Conservation (phyloP, 2,329 filamentous ascomycete genomes). For the Orbilia brochopaga region DNA sequence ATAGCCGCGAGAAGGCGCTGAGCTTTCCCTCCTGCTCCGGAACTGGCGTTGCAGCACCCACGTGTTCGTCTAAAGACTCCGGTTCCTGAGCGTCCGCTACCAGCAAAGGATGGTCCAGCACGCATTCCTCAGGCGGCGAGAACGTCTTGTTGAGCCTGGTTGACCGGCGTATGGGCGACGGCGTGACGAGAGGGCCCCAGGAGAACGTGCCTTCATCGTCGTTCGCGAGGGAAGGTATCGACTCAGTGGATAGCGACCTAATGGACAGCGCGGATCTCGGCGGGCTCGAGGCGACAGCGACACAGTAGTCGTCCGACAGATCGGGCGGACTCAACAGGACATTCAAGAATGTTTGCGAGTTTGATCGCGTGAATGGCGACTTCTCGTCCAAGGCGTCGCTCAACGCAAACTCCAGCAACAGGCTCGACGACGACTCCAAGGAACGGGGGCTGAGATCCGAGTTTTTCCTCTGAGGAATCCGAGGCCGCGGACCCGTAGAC, state of each 20-base stretch:
- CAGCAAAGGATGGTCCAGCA: constrained; percentile 54
- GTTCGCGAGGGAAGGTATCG: constrained; percentile 54
- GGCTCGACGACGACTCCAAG: constrained; percentile 51
- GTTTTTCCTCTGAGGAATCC: constrained; percentile 39
- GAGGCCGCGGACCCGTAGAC: constrained; percentile 37
- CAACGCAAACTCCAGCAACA: constrained; percentile 51
- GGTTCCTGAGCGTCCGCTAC: constrained; percentile 44
- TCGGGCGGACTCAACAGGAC: constrained; percentile 54
- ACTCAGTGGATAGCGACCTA: constrained; percentile 53
- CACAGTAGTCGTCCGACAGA: constrained; percentile 51
- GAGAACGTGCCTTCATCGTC: constrained; percentile 54
- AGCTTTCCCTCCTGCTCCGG: constrained; percentile 49
- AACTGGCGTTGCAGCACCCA: constrained; percentile 48
- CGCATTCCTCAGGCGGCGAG: constrained; percentile 53
- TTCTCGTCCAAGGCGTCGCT: constrained; percentile 52
- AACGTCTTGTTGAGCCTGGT: constrained; percentile 43
- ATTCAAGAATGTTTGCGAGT: constrained; percentile 52
- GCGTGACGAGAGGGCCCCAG: constrained; percentile 40
- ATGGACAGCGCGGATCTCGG: constrained; percentile 52
- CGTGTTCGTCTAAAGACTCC: constrained; percentile 40
- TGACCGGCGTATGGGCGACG: constrained; percentile 36
- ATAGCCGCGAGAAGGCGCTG: constrained; percentile 55
- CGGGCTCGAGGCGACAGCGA: constrained; percentile 51
- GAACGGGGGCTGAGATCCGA: constrained; percentile 48
- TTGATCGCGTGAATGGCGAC: constrained; percentile 51